phyloP scores from a whole-genome alignment of 2,329 filamentous ascomycete species.

The Colletotrichum cereale region DNA sequence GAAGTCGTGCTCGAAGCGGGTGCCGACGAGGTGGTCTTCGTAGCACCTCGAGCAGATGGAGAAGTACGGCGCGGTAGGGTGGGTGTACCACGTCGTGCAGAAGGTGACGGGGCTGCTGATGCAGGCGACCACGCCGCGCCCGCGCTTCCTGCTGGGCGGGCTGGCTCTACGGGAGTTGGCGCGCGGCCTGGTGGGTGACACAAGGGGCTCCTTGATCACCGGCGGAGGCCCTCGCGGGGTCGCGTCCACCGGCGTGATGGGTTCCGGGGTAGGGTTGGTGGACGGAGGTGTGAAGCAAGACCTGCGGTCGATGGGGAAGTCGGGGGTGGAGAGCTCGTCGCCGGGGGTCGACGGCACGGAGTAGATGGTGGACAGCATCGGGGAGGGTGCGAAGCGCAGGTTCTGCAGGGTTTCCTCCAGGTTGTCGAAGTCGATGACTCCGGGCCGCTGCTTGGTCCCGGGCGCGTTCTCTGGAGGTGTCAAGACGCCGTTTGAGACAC shows the following conservation, averaged over 20 bases:
- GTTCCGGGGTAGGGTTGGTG: conserved; percentile 36
- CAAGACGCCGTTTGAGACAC: neutral
- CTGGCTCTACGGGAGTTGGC: conserved; percentile 33
- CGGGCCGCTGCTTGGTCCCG: conserved; percentile 13
- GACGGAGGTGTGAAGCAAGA: conserved; percentile 36
- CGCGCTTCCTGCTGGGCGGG: conserved; percentile 26
- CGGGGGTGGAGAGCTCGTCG: conserved; percentile 25
- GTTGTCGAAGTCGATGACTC: conserved; percentile 32
- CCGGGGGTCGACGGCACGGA: conserved; percentile 31
- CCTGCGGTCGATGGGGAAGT: conserved; percentile 30
- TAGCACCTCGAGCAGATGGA: conserved; percentile 55
- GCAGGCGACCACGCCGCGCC: conserved; percentile 45
- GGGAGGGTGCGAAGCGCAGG: conserved; percentile 37
- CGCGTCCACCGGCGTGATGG: conserved; percentile 9
- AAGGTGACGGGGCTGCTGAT: conserved; percentile 46
- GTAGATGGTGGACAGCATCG: conserved; percentile 38
- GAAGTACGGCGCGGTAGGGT: conserved; percentile 49
- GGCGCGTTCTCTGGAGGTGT: conserved; percentile 13
- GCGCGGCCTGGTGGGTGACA: conserved; percentile 23
- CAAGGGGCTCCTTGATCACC: neutral
- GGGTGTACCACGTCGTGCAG: conserved; percentile 53
- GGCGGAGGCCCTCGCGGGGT: conserved; percentile 19
- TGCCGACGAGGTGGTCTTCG: conserved; percentile 51
- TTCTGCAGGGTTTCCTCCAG: conserved; percentile 33
- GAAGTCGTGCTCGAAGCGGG: conserved; percentile 48